These are phyloP conservation scores for Letharia columbiana DNA, from an alignment of 495 filamentous ascomycete species.

Conservation along the genomic window DNA sequence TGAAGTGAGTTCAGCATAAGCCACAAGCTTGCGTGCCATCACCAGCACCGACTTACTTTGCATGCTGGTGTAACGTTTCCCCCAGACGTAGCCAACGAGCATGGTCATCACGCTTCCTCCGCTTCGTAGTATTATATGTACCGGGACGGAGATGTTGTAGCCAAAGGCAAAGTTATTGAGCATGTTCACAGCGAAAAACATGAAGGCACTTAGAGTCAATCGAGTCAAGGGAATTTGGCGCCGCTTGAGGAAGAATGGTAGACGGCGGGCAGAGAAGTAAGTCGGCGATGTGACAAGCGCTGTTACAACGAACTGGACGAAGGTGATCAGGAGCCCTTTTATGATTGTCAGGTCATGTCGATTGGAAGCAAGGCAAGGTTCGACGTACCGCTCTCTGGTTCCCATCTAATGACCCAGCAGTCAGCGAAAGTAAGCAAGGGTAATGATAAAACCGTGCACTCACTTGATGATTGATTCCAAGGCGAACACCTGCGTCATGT, in stretches of 20 bases:
- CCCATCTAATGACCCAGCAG: conserved; percentile 36
- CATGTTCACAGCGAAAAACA: conserved; percentile 87
- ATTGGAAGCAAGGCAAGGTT: not conserved
- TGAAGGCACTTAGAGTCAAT: conserved; percentile 79
- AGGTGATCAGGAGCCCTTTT: conserved; percentile 82
- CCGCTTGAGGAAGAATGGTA: conserved; percentile 56
- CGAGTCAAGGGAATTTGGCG: conserved; percentile 76
- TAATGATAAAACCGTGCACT: conserved; percentile 26
- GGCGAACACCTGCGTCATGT: conserved; percentile 63
- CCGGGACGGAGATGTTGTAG: conserved; percentile 90
- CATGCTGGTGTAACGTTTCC: conserved; percentile 69
- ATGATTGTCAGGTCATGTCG: conserved; percentile 5
- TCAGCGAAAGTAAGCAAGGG: conserved; percentile 14
- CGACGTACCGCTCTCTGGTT: conserved; percentile 51
- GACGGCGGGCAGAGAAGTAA: conserved; percentile 62
- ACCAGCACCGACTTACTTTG: conserved; percentile 37
- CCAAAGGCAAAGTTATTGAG: conserved; percentile 97
- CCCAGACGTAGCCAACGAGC: conserved; percentile 72
- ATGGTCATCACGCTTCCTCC: conserved; percentile 94
- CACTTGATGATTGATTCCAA: conserved; percentile 95
- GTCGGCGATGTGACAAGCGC: conserved; percentile 56
- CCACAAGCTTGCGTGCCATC: not conserved
- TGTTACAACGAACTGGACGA: conserved; percentile 86
- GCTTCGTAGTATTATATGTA: conserved; percentile 93
- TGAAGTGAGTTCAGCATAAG: conserved; percentile 4